Conservation (phyloP, 768 basidiomycete species). For the Crucibulum laeve region DNA sequence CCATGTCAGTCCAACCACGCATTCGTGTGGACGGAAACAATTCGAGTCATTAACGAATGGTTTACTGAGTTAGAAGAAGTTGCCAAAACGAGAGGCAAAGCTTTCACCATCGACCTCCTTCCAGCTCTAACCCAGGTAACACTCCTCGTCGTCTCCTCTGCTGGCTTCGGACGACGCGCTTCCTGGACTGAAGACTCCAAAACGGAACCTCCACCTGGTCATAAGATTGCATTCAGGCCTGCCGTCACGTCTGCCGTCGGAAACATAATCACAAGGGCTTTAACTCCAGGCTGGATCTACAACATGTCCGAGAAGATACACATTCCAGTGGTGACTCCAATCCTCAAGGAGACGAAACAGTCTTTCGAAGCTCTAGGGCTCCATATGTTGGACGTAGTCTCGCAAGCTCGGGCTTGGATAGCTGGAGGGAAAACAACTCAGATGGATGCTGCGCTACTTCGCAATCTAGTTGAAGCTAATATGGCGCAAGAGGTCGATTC, state of each 20-base stretch:
- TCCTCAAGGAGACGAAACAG: constrained; percentile 19
- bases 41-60: constrained; percentile 36
- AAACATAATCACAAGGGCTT: constrained; percentile 20
- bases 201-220: constrained; percentile 20
- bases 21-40: constrained; percentile 44
- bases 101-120: constrained; percentile 15
- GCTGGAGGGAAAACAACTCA: constrained; percentile 17
- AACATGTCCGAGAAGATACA: constrained; percentile 19
- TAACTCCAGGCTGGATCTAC: constrained; percentile 30
- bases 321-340: constrained; percentile 30
- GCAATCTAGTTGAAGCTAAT: constrained; percentile 44
- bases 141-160: constrained; percentile 34
- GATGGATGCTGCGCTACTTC: constrained; percentile 32
- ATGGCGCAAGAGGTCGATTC: constrained; percentile 27
- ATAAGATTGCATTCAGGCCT: constrained; percentile 27
- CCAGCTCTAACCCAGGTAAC: constrained; percentile 24
- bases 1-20: constrained; percentile 39
- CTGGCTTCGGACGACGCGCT: constrained; percentile 34
- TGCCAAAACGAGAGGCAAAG: constrained; percentile 1
- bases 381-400: constrained; percentile 38
- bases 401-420: constrained; percentile 30
- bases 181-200: constrained; percentile 26
- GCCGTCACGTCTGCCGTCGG: constrained; percentile 25
- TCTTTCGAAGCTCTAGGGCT: constrained; percentile 30
- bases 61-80: constrained; percentile 28